Evolutionary conservation across 2,329 filamentous ascomycete species (phyloP), one percentile per base, ranked within the genome.

Genomic region (Neopestalotiopsis clavispora): DNA sequence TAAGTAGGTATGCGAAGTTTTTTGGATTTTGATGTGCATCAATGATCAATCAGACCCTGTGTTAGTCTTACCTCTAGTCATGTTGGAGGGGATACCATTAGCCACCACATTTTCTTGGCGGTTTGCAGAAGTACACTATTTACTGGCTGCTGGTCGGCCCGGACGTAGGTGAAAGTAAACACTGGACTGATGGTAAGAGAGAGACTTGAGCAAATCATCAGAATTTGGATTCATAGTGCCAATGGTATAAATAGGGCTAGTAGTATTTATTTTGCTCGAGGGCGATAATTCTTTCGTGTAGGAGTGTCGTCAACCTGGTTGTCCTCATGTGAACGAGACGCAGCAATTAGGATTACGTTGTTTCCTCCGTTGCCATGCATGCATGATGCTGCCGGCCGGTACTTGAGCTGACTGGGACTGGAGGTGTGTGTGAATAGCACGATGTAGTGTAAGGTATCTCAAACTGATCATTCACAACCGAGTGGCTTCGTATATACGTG

Each of bases 1-100:
- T 38, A 10, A 10, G 45, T n/a, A 52, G 45, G 59, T 32, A 62
- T 20, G 32, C 59, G 32, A 38, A 23, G 3, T 10, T 38, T 38
- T 62, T 38, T 42, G 28, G 59, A 40, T 52, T 52, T 52, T 9
- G 32, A 62, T 20, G n/a, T 62, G 59, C 59, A 62, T 62, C n/a
- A 20, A 32, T 34, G 30, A 34, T 59, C 32, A n/a, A 62, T 34
- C 30, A 13, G 59, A 20, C 30, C 63, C 63, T 45, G 52, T 66
- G 42, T 42, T 40, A 20, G 42, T 56, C 30, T 34, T 23, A 57
- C 20, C 49, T 66, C 63, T 66, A 66, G 63, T 66, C 63, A 66
- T 66, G 63, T 40, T 66, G 49, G 63, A 38, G 63, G 63, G 63
- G 20, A 57, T 34, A 23, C 13, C 42, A 49, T 12, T 66, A 23